phyloP scores from a whole-genome alignment of 305 asterid species.

The Ajuga reptans region DNA sequence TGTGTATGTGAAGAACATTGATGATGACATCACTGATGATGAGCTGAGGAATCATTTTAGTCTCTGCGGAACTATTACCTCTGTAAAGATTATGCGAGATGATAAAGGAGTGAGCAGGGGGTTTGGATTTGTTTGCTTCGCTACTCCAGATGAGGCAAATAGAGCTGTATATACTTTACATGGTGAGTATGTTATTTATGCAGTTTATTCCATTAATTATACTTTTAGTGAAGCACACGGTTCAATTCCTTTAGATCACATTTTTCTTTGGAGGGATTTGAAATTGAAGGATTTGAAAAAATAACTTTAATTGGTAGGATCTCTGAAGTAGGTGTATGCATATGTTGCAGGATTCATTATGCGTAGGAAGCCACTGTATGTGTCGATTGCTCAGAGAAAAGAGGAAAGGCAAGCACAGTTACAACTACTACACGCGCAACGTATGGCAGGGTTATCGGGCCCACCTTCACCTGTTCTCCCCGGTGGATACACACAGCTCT shows the following conservation, averaged over 20 bases:
- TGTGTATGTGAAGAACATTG: conserved; percentile 77
- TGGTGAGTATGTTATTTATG: conserved; percentile 38
- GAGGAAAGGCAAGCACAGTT: conserved; percentile 68
- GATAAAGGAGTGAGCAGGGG: conserved; percentile 75
- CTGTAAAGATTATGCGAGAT: conserved; percentile 76
- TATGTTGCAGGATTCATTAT: conserved; percentile 52
- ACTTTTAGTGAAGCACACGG: conserved; percentile 1
- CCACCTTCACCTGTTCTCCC: conserved; percentile 45
- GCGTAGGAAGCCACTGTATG: conserved; percentile 66
- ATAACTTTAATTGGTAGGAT: background rate
- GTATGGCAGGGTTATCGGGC: conserved; percentile 47
- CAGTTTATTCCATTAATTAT: background rate
- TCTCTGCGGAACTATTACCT: conserved; percentile 66
- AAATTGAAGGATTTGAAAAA: background rate
- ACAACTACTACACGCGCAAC: conserved; percentile 51
- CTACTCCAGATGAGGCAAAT: conserved; percentile 64
- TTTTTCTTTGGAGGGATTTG: no score
- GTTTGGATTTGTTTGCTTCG: conserved; percentile 88
- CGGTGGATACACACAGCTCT: conserved; percentile 61
- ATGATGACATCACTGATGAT: conserved; percentile 57
- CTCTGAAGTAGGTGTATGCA: conserved; percentile 6
- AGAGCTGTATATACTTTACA: conserved; percentile 54
- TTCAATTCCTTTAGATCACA: background rate
- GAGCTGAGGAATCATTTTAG: conserved; percentile 57
- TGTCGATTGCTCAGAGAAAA: conserved; percentile 80